A percentile compares a stretch with the other conserved stretches of the same genome.
Evolutionary conservation across 148 eudicot genomes (phyloP).

Genomic region (Cornus controversa): DNA sequence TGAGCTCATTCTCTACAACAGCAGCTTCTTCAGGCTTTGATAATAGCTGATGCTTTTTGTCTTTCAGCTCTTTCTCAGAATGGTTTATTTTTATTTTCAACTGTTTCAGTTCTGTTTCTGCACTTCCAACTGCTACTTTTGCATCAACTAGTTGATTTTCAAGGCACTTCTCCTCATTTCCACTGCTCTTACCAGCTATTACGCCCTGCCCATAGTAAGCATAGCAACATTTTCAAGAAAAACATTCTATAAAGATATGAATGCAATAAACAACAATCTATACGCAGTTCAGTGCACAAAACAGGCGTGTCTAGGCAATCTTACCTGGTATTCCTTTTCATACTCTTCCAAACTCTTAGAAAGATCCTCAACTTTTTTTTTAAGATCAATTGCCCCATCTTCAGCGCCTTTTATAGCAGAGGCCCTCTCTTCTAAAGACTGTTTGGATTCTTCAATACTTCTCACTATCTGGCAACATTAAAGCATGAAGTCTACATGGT

Average conservation of each 20-base stretch:
- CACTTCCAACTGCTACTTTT: slow-evolving; percentile 80
- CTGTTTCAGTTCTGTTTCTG: slow-evolving; percentile 86
- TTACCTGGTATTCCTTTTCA: slow-evolving; percentile 91
- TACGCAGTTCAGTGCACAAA: background rate
- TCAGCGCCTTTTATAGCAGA: slow-evolving; percentile 78
- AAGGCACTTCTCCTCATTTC: slow-evolving; percentile 90
- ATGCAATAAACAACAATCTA: background rate
- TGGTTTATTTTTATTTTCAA: slow-evolving; percentile 78
- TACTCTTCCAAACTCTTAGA: slow-evolving; percentile 62
- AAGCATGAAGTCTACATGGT: background rate
- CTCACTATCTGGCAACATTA: slow-evolving; percentile 51
- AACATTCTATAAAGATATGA: background rate
- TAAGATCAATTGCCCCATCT: slow-evolving; percentile 90
- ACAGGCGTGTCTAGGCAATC: background rate
- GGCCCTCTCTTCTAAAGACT: slow-evolving; percentile 66
- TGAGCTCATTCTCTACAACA: slow-evolving; percentile 70
- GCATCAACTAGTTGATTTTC: slow-evolving; percentile 97
- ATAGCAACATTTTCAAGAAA: background rate
- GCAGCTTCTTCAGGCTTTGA: slow-evolving; percentile 85
- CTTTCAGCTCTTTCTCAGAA: slow-evolving; percentile 81
- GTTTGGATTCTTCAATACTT: slow-evolving; percentile 75
- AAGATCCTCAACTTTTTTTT: slow-evolving; percentile 57
- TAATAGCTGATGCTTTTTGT: slow-evolving; percentile 58
- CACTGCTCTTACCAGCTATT: slow-evolving; percentile 88
- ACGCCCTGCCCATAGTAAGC: slow-evolving; percentile 62